Percentiles rank a stretch among this genome's conserved stretches.
Evolutionary conservation across 257 asterid species (phyloP).

Genomic region (Solanum sparsipilum): DNA sequence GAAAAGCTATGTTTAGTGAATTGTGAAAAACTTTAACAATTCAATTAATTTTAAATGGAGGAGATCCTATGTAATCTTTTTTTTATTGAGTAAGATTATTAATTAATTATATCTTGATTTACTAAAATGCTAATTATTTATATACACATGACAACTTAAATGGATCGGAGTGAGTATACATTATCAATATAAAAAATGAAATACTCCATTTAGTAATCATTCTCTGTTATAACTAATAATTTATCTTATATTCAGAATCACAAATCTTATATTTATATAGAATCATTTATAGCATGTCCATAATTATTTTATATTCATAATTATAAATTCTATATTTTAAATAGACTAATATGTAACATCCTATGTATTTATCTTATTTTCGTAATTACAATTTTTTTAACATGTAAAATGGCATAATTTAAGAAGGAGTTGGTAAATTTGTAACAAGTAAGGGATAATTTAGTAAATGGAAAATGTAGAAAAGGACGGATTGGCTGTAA

Average conservation of each 20-base stretch:
- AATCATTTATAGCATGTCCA: no score
- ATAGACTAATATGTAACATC: neutral
- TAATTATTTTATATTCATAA: neutral
- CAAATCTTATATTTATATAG: no score
- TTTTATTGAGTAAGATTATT: neutral
- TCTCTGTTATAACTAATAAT: neutral
- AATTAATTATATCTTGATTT: neutral
- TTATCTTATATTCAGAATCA: neutral
- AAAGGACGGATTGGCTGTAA: slow-evolving; percentile 11
- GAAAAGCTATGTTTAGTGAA: no score
- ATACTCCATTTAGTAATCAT: neutral
- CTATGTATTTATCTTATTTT: no score
- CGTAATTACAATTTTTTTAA: no score
- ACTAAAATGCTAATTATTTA: neutral
- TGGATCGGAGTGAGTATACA: neutral
- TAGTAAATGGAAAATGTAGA: neutral
- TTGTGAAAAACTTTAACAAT: no score
- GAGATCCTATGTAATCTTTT: fast-evolving
- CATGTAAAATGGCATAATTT: neutral
- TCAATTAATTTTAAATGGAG: no score
- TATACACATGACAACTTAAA: neutral
- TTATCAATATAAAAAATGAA: neutral
- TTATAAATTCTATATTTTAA: neutral
- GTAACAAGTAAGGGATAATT: neutral
- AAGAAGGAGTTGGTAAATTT: neutral